Evolutionary conservation across 2,329 filamentous ascomycete species (phyloP), one percentile per base, ranked within the genome.

Genomic region (Exophiala viscosa): DNA sequence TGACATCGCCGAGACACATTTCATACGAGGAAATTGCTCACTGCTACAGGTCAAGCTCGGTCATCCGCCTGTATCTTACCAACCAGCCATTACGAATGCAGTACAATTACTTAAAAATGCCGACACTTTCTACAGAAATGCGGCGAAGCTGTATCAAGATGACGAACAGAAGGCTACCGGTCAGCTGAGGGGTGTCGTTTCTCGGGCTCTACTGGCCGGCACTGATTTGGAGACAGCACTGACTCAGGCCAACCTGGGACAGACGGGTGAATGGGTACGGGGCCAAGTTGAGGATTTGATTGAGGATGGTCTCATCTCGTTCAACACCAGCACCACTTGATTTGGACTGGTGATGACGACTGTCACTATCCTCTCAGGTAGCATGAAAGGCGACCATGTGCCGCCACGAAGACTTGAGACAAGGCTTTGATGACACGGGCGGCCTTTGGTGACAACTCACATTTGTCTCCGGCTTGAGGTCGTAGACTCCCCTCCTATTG

Each of bases 91-190:
- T 20, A 72, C 73, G 43, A 76, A 78, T 60, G 69, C 67, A 3
- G 59, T 67, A 5, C 76, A 73, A 2, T 66, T 83, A 10, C 63
- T 80, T 34, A 75, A 74, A 49, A 84, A 84, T 59, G 79, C 81
- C 1, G 75, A 77, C 55, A 80, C 76, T 4, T 83, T 80, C 61
- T 84, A 81, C 60, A 74, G 77, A 15, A 80, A 80, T 35, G 79
- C 78, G 10, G 69, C 49, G 34, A 61, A 59, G 46, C 55, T 62
- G 55, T 61, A 54, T 64, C 66, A 60, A 66, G 66, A 54, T 62
- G 59, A 48, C n/a, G 48, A 56, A 18, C 47, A 57, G 20, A 58
- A 55, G 43, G 52, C 45, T 13, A 35, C 50, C n/a, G 46, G 57
- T 40, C 54, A 56, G 31, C 28, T 60, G 8, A 41, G 54, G 32